Evolutionary conservation across 768 basidiomycete genomes (phyloP), one percentile per base, ranked within the genome.

Genomic region (Amanita pallidorosea): DNA sequence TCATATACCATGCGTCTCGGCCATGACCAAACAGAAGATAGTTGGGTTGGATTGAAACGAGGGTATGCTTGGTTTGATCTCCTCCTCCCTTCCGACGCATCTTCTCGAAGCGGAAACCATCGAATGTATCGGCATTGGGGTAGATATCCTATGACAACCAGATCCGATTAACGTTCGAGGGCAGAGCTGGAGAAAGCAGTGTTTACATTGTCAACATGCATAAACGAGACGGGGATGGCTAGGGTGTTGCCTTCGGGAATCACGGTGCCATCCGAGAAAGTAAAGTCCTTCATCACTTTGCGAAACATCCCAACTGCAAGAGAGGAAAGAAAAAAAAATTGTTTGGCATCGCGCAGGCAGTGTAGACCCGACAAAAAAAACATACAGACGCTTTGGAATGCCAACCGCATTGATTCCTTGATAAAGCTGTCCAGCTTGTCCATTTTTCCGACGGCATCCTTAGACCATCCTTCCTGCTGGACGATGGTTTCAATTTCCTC

Each of bases 361-460:
- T 4, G 9, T n/a, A 3, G 31, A 5, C 17, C 34, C 0, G 45
- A 17, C 31, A 29, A 1, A 41, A 12, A 27, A 1, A 3, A 47
- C 33, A 7, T 55, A 70, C 70, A 18, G 20, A 52, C 56, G 22
- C 22, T 23, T 22, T 59, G 52, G 0, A 64, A 63, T 9, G 59
- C 60, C 20, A 61, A 50, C 3, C 70, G 62, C 41, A 61, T 60
- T 1, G 66, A 68, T 49, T 75, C 75, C 27, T 67, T 66, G 15
- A 74, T 53, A 55, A 74, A 73, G 51, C 74, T 76, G 51, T 75
- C 73, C n/a, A 74, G 43, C 52, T 70, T 69, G 48, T 64, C 59
- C 64, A 76, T 66, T 44, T 69, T 68, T 3, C 58, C 58, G 17
- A 73, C 47, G 0, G 65, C 58, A 11, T 58, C 58, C 48, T 69